Percentiles rank a stretch among this genome's conserved stretches.
phyloP scores from a whole-genome alignment of 805 yeast species.

The Kluyveromyces aestuarii region DNA sequence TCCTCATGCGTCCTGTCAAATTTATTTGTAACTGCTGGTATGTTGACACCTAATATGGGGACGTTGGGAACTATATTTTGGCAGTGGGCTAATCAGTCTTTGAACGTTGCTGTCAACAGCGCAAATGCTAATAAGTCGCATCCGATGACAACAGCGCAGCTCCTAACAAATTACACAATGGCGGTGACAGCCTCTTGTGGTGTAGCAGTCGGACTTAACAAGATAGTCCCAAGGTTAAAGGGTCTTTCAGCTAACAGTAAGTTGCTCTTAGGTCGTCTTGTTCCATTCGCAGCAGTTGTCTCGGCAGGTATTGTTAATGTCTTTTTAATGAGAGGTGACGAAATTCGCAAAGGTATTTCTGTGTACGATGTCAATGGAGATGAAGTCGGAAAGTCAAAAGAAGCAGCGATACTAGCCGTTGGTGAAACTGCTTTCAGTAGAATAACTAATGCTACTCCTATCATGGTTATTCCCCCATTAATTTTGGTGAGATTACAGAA shows the following conservation, averaged over 20 bases:
- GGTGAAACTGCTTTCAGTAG: slow-evolving; percentile 95
- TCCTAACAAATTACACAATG: slow-evolving; percentile 67
- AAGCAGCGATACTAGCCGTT: slow-evolving; percentile 87
- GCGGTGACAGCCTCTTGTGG: slow-evolving; percentile 94
- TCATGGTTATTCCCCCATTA: slow-evolving; percentile 95
- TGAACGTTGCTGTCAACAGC: slow-evolving; percentile 93
- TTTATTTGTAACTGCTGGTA: slow-evolving; percentile 91
- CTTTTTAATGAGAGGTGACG: slow-evolving; percentile 94
- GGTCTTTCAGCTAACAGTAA: slow-evolving; percentile 60
- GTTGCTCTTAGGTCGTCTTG: slow-evolving; percentile 70
- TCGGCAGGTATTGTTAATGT: slow-evolving; percentile 95
- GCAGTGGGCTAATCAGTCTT: slow-evolving; percentile 96
- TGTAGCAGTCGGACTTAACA: slow-evolving; percentile 88
- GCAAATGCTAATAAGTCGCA: slow-evolving; percentile 95
- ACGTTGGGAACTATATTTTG: slow-evolving; percentile 88
- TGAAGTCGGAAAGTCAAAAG: slow-evolving; percentile 63
- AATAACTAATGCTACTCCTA: slow-evolving; percentile 92
- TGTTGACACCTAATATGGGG: slow-evolving; percentile 92
- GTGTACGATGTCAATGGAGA: slow-evolving; percentile 62
- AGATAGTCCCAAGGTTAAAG: slow-evolving; percentile 79
- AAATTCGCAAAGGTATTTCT: slow-evolving; percentile 73
- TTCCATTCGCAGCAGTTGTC: slow-evolving; percentile 98
- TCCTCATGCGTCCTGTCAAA: slow-evolving; percentile 90
- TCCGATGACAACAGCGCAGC: slow-evolving; percentile 72
- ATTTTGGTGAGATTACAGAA: slow-evolving; percentile 70